A percentile compares a stretch with the other conserved stretches of the same genome.
These are phyloP conservation scores for Eucommia ulmoides DNA, from an alignment of 257 asterid genomes.

Conservation along the genomic window DNA sequence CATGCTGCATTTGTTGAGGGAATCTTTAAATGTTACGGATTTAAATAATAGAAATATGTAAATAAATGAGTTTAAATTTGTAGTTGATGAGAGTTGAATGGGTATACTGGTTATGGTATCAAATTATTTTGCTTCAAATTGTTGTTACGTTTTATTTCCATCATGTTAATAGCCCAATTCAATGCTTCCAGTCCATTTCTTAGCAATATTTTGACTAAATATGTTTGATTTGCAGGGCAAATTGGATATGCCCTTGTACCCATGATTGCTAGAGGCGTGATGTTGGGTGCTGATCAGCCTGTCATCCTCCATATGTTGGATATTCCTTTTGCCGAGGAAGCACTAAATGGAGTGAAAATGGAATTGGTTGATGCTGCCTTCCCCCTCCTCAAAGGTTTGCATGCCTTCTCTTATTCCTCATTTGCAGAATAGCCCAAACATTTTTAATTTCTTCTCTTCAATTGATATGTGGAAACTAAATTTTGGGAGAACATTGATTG, in stretches of 20 bases:
- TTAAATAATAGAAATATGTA: too few relatives aligned
- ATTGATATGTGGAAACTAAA: conserved; percentile 2
- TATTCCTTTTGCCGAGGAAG: conserved; percentile 84
- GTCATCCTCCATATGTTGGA: conserved; percentile 94
- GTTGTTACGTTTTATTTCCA: too few relatives aligned
- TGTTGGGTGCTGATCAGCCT: conserved; percentile 89
- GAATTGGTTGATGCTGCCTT: conserved; percentile 87
- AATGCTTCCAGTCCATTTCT: too few relatives aligned
- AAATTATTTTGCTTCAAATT: too few relatives aligned
- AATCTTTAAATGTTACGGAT: too few relatives aligned
- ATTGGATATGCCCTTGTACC: conserved; percentile 93
- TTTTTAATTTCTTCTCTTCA: not conserved
- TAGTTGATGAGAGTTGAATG: too few relatives aligned
- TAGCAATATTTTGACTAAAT: too few relatives aligned
- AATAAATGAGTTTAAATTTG: too few relatives aligned
- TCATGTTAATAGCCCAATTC: too few relatives aligned
- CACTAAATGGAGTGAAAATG: conserved; percentile 88
- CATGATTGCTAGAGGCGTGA: conserved; percentile 87
- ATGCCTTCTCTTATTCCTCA: too few relatives aligned
- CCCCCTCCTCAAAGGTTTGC: conserved; percentile 78
- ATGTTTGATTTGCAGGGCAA: conserved; percentile 54
- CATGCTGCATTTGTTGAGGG: too few relatives aligned
- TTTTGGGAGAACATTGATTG: not conserved
- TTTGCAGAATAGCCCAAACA: not conserved
- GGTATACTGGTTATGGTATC: too few relatives aligned